A percentile compares a stretch with the other conserved stretches of the same genome.
Evolutionary conservation across 768 basidiomycete genomes (phyloP).

Genomic region (Termitomyces heimii): DNA sequence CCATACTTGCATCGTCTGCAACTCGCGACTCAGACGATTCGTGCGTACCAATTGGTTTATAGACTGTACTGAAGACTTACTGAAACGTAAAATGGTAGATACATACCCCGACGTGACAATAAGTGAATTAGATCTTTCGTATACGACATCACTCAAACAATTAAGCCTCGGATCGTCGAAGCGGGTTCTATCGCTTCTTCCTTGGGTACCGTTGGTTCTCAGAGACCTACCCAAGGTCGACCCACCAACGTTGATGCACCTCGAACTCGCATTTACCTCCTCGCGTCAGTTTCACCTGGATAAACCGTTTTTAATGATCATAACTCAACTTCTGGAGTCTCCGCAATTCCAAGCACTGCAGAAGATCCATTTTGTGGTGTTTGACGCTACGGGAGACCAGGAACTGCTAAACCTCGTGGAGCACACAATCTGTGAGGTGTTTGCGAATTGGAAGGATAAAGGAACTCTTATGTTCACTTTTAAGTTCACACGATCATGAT

Average conservation of each 20-base stretch:
- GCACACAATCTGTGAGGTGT: slow-evolving; percentile 10
- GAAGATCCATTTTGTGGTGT: slow-evolving; percentile 22
- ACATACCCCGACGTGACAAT: slow-evolving; percentile 9
- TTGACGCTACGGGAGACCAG: slow-evolving; percentile 14
- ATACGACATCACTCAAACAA: slow-evolving; percentile 16
- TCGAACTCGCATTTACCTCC: slow-evolving; percentile 22
- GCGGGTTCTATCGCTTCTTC: slow-evolving; percentile 22
- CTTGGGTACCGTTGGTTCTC: slow-evolving; percentile 22
- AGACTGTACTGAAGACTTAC: background rate
- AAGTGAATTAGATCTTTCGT: slow-evolving; percentile 16
- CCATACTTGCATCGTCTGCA: slow-evolving; percentile 4
- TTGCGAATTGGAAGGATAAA: slow-evolving; percentile 4
- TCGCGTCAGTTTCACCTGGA: slow-evolving; percentile 27
- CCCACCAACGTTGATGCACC: slow-evolving; percentile 12
- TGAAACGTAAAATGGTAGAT: background rate
- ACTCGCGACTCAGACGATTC: slow-evolving; percentile 6
- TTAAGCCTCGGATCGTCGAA: slow-evolving; percentile 21
- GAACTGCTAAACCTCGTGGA: slow-evolving; percentile 9
- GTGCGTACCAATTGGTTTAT: background rate
- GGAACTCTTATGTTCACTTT: slow-evolving; percentile 6
- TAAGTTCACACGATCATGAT: slow-evolving; percentile 2
- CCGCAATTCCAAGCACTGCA: slow-evolving; percentile 17
- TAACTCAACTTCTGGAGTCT: slow-evolving; percentile 14
- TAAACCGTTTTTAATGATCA: slow-evolving; percentile 17
- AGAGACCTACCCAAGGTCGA: slow-evolving; percentile 9